Conservation (phyloP, 257 asterid species). For the Nicotiana undulata region DNA sequence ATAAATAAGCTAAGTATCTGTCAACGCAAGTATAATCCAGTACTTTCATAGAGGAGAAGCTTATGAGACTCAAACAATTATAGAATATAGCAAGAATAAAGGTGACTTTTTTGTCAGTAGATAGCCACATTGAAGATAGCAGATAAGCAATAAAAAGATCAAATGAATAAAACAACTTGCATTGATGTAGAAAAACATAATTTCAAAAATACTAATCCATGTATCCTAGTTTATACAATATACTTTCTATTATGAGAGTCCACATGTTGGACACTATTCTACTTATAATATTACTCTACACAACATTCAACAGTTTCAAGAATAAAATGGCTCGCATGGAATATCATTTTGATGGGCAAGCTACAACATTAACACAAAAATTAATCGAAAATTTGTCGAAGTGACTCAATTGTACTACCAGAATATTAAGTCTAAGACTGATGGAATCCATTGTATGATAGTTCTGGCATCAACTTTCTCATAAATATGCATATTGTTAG, state of each 20-base stretch:
- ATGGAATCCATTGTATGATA: background rate
- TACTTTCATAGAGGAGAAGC: background rate
- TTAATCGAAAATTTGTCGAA: background rate
- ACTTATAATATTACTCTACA: background rate
- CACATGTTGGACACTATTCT: background rate
- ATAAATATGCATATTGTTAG: background rate
- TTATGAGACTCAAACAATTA: background rate
- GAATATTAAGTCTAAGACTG: background rate
- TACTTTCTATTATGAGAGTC: background rate
- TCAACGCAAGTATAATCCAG: background rate
- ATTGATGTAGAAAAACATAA: background rate
- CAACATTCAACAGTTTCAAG: background rate
- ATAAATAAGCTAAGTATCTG: constrained; percentile 5
- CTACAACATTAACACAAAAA: background rate
- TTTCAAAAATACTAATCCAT: background rate
- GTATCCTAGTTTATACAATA: background rate
- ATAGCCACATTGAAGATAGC: background rate
- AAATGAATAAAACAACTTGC: background rate
- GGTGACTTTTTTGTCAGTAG: background rate
- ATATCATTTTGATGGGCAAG: background rate
- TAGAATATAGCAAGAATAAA: background rate
- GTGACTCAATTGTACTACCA: background rate
- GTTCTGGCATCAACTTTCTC: background rate
- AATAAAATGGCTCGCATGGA: background rate
- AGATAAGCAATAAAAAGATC: background rate